Evolutionary conservation across 192 early-diverging fungal species (phyloP), one percentile per base, ranked within the genome.

Genomic region (Entophlyctis helioformis): DNA sequence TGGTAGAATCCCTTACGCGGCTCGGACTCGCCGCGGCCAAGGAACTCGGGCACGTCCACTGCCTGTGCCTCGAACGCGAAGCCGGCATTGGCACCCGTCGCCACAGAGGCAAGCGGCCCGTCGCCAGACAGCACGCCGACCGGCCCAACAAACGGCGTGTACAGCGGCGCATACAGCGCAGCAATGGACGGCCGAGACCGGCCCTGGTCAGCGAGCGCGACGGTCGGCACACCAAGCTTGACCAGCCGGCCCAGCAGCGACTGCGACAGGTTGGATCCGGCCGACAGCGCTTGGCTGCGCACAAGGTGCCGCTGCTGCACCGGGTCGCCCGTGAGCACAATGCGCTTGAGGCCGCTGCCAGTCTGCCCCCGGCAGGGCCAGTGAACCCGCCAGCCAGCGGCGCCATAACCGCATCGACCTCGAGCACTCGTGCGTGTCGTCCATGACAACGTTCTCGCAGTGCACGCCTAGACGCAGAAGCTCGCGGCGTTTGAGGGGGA

Each of bases 291-390:
- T 35, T 63, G 63, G 56, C 83, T 88, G 63, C 91, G 83, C 8
- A 99, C 92, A 10, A 99, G 88, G 21, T 94, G 96, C 16, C 92
- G 94, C 22, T 98, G 60, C 54, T 99, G 96, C 54, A 94, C 79
- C 57, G 96, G 94, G 58, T 99, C 96, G 25, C 96, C 96, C 52
- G 98, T 96, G 64, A 99, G 42, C 13, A 99, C 78, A 5, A 98
- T 78, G 12, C 96, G 83, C 63, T 87, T 78, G 27, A 99, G 59
- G 0, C 81, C 76, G n/a, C 60, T 62, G 0, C 48, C 51, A 57
- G 66, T 79, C 68, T 27, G 49, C 49, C 31, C 66, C 66, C 3
- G 60, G 46, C 13, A 56, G 34, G 63, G 93, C 91, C 4, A 98
- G 60, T n/a, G n/a, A n/a, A n/a, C n/a, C n/a, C n/a, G n/a, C n/a